Percentiles rank a stretch among this genome's conserved stretches.
phyloP scores from a whole-genome alignment of 352 stramenopile genomes.

The Phytophthora sansomeana region DNA sequence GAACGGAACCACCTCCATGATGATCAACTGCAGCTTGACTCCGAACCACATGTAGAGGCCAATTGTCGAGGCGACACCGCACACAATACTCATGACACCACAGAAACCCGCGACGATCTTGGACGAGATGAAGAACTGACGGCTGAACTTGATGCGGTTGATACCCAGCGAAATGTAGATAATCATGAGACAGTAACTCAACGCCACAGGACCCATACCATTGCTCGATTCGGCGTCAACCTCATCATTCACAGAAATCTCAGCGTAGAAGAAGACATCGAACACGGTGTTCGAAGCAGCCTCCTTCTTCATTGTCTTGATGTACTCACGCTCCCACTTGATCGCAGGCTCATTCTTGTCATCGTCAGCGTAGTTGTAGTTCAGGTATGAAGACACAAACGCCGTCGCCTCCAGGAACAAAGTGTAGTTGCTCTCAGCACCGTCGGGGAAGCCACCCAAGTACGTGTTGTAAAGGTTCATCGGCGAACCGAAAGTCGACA shows the following conservation, averaged over 20 bases:
- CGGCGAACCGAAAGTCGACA: slow-evolving; percentile 64
- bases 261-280: slow-evolving; percentile 62
- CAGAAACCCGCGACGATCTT: slow-evolving; percentile 68
- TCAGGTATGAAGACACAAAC: slow-evolving; percentile 61
- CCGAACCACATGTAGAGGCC: slow-evolving; percentile 68
- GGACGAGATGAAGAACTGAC: slow-evolving; percentile 60
- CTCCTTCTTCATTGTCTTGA: slow-evolving; percentile 60
- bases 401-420: slow-evolving; percentile 56
- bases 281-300: slow-evolving; percentile 54
- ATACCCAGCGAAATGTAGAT: slow-evolving; percentile 75
- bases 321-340: slow-evolving; percentile 67
- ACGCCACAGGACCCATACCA: slow-evolving; percentile 52
- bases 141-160: slow-evolving; percentile 60
- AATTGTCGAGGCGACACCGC: slow-evolving; percentile 65
- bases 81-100: slow-evolving; percentile 66
- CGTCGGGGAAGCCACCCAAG: slow-evolving; percentile 58
- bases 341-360: slow-evolving; percentile 54
- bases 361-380: slow-evolving; percentile 72
- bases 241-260: slow-evolving; percentile 70
- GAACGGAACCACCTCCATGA: slow-evolving; percentile 79
- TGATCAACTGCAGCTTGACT: slow-evolving; percentile 73
- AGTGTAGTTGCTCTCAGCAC: slow-evolving; percentile 58
- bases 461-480: slow-evolving; percentile 83
- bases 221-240: slow-evolving; percentile 61
- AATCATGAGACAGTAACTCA: slow-evolving; percentile 75